Evolutionary conservation across 768 basidiomycete genomes (phyloP), one percentile per base, ranked within the genome.

Genomic region (Tephrocybe sp.): DNA sequence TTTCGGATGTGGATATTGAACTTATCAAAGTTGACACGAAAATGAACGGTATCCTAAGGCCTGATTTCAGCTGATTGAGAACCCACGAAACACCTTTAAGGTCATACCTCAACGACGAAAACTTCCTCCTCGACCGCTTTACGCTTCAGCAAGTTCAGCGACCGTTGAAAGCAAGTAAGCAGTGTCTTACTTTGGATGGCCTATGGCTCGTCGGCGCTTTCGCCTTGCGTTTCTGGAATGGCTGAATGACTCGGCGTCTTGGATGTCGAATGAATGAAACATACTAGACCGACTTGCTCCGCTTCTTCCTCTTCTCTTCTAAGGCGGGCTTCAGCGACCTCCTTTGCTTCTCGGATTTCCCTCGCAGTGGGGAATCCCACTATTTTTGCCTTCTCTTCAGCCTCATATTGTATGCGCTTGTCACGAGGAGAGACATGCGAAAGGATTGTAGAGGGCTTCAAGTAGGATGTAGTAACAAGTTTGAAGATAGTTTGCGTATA

Each of bases 1-100:
- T 97, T 95, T 36, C 95, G 86, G 45, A 97, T 82, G 58, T 91
- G 84, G 25, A 91, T 73, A 56, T 88, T 84, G 67, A 94, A 95
- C 58, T 82, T 87, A 57, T 93, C 86, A 62, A 85, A 89, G 69
- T 97, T 97, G 41, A 97, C 79, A 41, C 90, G 82, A 62, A 97
- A 89, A 66, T 84, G 83, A 27, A 91, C 78, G 2, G 73, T 72
- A 15, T 88, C 82, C 85, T 93, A 50, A 6, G 23, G 44, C 3
- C 41, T 33, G 36, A 51, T 40, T 42, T 54, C 4, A 60, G 40
- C 33, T 52, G 37, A 59, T 30, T 34, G 13, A n/a, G 48, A 27
- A 47, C 25, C 23, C 42, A 54, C 18, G 37, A 16, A 52, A 46
- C 10, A 42, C 34, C 25, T 9, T 25, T 13, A 43, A n/a, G n/a